These are phyloP conservation scores for Catenaria anguillulae DNA, from an alignment of 371 early-diverging fungal species.

Conservation along the genomic window DNA sequence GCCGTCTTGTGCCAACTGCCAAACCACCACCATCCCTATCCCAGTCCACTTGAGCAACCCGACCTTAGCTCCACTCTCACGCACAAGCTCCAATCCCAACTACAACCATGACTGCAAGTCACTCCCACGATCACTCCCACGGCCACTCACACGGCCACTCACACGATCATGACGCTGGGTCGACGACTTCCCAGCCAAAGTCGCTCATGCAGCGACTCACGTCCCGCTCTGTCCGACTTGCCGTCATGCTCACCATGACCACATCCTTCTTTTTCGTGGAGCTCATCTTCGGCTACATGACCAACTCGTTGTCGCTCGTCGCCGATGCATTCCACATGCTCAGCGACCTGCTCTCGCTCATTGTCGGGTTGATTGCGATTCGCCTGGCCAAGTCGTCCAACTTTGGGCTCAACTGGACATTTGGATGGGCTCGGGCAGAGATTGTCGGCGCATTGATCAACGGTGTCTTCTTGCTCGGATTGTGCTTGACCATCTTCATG, in stretches of 20 bases:
- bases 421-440: conserved; percentile 85
- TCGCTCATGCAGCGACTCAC: background rate
- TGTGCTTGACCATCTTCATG: conserved; percentile 73
- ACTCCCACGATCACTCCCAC: no score
- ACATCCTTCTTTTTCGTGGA: conserved; percentile 56
- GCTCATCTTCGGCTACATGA: conserved; percentile 56
- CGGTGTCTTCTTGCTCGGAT: conserved; percentile 70
- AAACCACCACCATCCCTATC: no score
- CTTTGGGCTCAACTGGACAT: conserved; percentile 50
- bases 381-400: conserved; percentile 27
- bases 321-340: conserved; percentile 91
- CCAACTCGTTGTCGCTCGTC: conserved; percentile 68
- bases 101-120: no score
- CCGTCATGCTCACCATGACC: conserved; percentile 46
- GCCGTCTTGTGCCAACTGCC: no score
- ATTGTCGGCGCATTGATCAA: conserved; percentile 81
- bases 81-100: no score
- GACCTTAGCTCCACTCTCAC: no score
- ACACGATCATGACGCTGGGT: no score
- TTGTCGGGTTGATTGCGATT: conserved; percentile 75
- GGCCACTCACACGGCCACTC: no score
- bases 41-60: no score
- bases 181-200: no score
- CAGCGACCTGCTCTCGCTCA: conserved; percentile 61
- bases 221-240: conserved; percentile 18